phyloP scores from a whole-genome alignment of 148 eudicot genomes.

The Rhododendron ovatum region DNA sequence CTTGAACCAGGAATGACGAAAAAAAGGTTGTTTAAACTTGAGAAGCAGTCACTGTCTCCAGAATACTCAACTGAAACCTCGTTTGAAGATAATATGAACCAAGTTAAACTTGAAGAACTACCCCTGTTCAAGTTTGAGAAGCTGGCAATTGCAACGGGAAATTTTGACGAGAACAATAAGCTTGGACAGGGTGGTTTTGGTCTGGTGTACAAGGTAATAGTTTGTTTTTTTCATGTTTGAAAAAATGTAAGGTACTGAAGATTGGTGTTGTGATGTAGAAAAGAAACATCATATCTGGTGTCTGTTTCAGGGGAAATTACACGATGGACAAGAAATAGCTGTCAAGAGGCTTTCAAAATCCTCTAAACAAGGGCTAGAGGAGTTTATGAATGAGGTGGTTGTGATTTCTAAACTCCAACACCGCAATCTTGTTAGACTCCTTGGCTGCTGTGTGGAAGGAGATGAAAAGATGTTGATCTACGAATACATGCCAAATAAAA shows the following conservation, averaged over 20 bases:
- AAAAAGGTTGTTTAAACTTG: too few species aligned
- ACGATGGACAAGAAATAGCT: conserved; percentile 40
- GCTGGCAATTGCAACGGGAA: too few species aligned
- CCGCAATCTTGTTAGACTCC: conserved; percentile 46
- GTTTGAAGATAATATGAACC: too few species aligned
- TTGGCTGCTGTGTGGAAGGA: conserved; percentile 46
- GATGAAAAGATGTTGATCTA: conserved; percentile 35
- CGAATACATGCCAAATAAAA: conserved; percentile 15
- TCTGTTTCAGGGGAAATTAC: conserved; percentile 28
- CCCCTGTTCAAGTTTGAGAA: too few species aligned
- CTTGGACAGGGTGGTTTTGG: too few species aligned
- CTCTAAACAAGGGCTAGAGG: conserved; percentile 43
- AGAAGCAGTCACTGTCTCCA: too few species aligned
- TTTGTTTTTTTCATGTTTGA: neutral
- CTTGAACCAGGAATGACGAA: too few species aligned
- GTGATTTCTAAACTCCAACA: conserved; percentile 56
- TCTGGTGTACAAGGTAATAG: too few species aligned
- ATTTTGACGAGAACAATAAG: too few species aligned
- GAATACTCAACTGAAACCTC: too few species aligned
- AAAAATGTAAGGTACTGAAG: neutral
- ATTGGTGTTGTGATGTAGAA: neutral
- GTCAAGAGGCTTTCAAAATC: conserved; percentile 41
- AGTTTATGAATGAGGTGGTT: conserved; percentile 46
- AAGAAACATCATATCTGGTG: neutral
- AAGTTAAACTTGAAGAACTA: too few species aligned